Conservation (phyloP, 495 filamentous ascomycete species). For the Parachaetomium inaequale region DNA sequence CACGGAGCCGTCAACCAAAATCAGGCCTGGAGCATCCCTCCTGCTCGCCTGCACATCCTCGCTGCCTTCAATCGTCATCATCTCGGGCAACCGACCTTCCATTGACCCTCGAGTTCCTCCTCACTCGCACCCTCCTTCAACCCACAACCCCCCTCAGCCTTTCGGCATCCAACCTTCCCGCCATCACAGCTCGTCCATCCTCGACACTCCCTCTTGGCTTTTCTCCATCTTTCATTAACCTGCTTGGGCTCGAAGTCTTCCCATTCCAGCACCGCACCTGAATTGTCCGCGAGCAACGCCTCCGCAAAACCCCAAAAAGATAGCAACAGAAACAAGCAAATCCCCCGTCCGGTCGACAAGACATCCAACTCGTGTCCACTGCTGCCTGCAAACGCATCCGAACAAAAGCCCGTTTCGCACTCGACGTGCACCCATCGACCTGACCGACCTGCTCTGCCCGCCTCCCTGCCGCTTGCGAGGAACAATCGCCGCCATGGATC, state of each 20-base stretch:
- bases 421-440: slow-evolving; percentile 43
- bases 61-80: slow-evolving; percentile 29
- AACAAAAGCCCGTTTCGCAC: slow-evolving; percentile 40
- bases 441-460: slow-evolving; percentile 15
- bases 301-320: slow-evolving; percentile 23
- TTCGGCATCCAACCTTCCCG: slow-evolving; percentile 21
- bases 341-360: background rate
- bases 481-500: slow-evolving; percentile 63
- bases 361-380: slow-evolving; percentile 11
- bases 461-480: slow-evolving; percentile 21
- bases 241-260: slow-evolving; percentile 29
- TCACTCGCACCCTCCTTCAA: slow-evolving; percentile 32
- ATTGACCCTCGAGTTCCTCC: slow-evolving; percentile 23
- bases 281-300: slow-evolving; percentile 30
- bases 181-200: slow-evolving; percentile 23
- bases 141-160: slow-evolving; percentile 10
- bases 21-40: slow-evolving; percentile 24
- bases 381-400: slow-evolving; percentile 17
- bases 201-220: slow-evolving; percentile 33
- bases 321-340: slow-evolving; percentile 7
- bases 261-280: slow-evolving; percentile 18
- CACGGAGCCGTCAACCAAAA: slow-evolving; percentile 9
- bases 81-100: too few species aligned
- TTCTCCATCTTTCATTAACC: slow-evolving; percentile 38
- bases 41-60: slow-evolving; percentile 20